Evolutionary conservation across 1,284 basidiomycete species (phyloP).

Genomic region (Papiliotrema terrestris): DNA sequence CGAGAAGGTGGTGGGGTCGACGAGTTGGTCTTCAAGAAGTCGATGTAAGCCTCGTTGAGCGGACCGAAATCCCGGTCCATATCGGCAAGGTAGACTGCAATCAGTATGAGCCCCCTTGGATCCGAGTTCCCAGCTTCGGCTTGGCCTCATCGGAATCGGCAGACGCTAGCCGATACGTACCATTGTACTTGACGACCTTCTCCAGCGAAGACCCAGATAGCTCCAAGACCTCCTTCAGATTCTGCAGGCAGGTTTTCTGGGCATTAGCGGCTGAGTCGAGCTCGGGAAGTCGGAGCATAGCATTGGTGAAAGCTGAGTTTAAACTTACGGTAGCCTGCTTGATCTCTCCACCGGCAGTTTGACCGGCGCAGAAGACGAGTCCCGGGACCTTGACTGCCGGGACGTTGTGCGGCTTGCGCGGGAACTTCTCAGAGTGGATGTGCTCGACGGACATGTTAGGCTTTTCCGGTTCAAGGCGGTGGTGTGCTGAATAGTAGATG

Average conservation of each 20-base stretch:
- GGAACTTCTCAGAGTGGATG: constrained; percentile 30
- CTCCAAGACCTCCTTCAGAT: constrained; percentile 32
- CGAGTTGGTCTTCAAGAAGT: constrained; percentile 1
- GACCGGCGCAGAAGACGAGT: constrained; percentile 35
- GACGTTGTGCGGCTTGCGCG: constrained; percentile 36
- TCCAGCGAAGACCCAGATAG: constrained; percentile 58
- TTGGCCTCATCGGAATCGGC: too few relatives aligned
- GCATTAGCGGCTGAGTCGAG: too few relatives aligned
- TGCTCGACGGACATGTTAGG: constrained; percentile 16
- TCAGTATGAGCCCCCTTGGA: background rate
- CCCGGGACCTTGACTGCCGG: constrained; percentile 36
- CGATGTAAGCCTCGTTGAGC: constrained; percentile 34
- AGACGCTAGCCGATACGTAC: constrained; percentile 8
- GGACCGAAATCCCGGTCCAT: constrained; percentile 26
- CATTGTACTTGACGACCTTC: constrained; percentile 76
- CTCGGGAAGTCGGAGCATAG: too few relatives aligned
- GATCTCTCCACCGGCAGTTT: constrained; percentile 35
- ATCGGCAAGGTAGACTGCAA: constrained; percentile 23
- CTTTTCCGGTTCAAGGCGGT: background rate
- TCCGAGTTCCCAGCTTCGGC: too few relatives aligned
- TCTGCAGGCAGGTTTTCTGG: constrained; percentile 12
- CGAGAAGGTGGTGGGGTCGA: background rate
- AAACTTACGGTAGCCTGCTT: constrained; percentile 21
- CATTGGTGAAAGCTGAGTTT: too few relatives aligned
- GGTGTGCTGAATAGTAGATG: too few relatives aligned